Evolutionary conservation across 2,329 filamentous ascomycete species (phyloP).

Genomic region (Neonectria hederae): DNA sequence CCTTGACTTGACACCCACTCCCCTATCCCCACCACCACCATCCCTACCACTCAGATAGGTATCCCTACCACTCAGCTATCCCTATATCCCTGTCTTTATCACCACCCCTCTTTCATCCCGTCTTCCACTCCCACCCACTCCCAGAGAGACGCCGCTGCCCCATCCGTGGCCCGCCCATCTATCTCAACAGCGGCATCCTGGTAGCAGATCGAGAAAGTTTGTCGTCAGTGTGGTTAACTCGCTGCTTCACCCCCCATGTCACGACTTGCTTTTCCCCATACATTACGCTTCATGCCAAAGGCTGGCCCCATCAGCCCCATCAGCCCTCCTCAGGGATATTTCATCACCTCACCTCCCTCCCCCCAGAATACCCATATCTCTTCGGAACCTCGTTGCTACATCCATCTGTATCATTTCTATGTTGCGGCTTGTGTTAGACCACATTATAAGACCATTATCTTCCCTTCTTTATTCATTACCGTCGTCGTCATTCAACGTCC

Average conservation of each 20-base stretch:
- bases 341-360: conserved; percentile 41
- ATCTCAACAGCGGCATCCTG: conserved; percentile 42
- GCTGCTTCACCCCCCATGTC: conserved; percentile 27
- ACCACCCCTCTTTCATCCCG: conserved; percentile 16
- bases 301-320: conserved; percentile 34
- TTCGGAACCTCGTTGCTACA: conserved; percentile 21
- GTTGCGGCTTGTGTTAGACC: conserved; percentile 3
- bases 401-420: not conserved
- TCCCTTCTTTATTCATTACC: conserved; percentile 1
- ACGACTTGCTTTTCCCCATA: conserved; percentile 39
- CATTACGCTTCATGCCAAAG: conserved; percentile 40
- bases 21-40: conserved; percentile 1
- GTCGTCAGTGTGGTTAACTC: conserved; percentile 24
- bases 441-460: not conserved
- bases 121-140: conserved; percentile 26
- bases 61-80: conserved; percentile 1
- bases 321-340: conserved; percentile 35
- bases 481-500: not conserved
- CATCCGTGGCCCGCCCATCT: conserved; percentile 30
- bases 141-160: conserved; percentile 31
- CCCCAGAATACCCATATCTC: not conserved
- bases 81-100: conserved; percentile 10
- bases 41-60: no score
- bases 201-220: conserved; percentile 44
- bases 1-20: conserved; percentile 7